Evolutionary conservation across 225 moss, liverwort and hornwort species (phyloP).

Genomic region (Ulota crispa): DNA sequence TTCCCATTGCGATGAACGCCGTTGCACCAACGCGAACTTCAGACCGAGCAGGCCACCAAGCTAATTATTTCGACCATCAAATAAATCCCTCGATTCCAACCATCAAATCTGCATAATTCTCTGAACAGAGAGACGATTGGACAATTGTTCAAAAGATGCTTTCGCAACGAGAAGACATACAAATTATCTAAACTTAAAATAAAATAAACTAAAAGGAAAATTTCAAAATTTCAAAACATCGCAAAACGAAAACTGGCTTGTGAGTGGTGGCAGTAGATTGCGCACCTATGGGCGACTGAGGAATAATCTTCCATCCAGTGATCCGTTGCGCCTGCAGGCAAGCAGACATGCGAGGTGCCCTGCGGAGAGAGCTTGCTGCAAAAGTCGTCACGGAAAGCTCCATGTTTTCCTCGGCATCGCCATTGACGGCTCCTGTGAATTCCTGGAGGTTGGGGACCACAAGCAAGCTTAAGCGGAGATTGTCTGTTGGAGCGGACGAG

Average conservation of each 20-base stretch:
- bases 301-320: not conserved
- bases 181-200: not conserved
- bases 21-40: not conserved
- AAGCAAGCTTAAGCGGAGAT: not conserved
- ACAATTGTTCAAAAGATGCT: not conserved
- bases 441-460: not conserved
- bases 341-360: not conserved
- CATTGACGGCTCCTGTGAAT: not conserved
- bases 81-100: not conserved
- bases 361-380: not conserved
- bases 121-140: not conserved
- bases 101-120: not conserved
- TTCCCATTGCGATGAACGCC: not conserved
- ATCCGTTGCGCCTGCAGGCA: not conserved
- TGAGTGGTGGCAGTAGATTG: not conserved
- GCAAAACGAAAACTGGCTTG: not conserved
- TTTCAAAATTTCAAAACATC: too few relatives aligned
- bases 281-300: not conserved
- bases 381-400: not conserved
- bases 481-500: not conserved
- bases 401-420: conserved; percentile 1
- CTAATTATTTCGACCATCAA: not conserved
- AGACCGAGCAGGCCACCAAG: not conserved
- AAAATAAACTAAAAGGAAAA: not conserved
- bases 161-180: not conserved